Conservation (phyloP, 2,329 filamentous ascomycete genomes). For the Kalmusia sp. region DNA sequence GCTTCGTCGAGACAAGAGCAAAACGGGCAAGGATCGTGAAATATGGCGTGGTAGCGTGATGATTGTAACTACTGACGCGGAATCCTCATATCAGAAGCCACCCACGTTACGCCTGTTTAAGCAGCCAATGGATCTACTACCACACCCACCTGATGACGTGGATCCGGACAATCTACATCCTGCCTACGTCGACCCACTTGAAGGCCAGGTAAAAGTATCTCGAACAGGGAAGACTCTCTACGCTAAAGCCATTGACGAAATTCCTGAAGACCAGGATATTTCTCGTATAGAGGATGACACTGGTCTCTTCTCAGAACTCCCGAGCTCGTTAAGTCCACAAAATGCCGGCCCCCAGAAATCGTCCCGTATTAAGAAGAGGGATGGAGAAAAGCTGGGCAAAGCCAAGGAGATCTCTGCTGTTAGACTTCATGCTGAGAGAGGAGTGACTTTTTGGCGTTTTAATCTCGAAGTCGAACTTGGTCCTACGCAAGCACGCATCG, state of each 20-base stretch:
- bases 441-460: slow-evolving; percentile 96
- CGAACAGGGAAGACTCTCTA: slow-evolving; percentile 86
- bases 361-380: slow-evolving; percentile 61
- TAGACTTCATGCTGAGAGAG: slow-evolving; percentile 82
- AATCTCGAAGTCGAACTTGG: slow-evolving; percentile 90
- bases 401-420: slow-evolving; percentile 84
- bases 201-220: slow-evolving; percentile 84
- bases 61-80: slow-evolving; percentile 88
- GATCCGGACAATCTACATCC: slow-evolving; percentile 69
- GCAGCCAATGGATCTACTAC: slow-evolving; percentile 82
- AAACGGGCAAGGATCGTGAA: slow-evolving; percentile 66
- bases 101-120: slow-evolving; percentile 85
- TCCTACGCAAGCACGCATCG: slow-evolving; percentile 80
- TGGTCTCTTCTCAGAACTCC: slow-evolving; percentile 78
- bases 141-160: slow-evolving; percentile 76
- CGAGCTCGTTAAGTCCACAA: slow-evolving; percentile 58
- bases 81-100: slow-evolving; percentile 79
- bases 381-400: slow-evolving; percentile 82
- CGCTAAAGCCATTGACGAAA: slow-evolving; percentile 85
- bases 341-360: slow-evolving; percentile 38
- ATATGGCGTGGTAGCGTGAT: slow-evolving; percentile 94
- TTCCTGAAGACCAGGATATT: slow-evolving; percentile 79
- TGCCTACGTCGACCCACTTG: slow-evolving; percentile 88
- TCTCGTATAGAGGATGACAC: slow-evolving; percentile 80
- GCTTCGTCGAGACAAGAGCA: slow-evolving; percentile 66